These are phyloP conservation scores for Acanthamoeba divionensis DNA, from an alignment of 208 protist species.

Conservation along the genomic window DNA sequence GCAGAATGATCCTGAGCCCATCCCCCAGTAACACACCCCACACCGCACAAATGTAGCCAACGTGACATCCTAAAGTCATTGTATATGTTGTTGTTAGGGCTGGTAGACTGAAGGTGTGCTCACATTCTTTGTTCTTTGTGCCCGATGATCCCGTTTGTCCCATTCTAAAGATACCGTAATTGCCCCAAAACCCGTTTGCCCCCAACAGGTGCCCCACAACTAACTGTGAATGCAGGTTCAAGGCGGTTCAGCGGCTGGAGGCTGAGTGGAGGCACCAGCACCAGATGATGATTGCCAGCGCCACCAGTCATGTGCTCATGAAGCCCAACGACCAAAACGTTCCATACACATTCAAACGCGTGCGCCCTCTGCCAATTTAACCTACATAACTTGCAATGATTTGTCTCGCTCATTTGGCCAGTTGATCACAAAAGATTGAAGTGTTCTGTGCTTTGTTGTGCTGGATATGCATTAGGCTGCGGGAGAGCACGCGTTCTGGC, in stretches of 20 bases:
- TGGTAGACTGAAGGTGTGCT: constrained; percentile 76
- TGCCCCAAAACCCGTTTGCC: no score
- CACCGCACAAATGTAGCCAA: neutral
- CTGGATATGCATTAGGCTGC: neutral
- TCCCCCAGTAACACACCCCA: neutral
- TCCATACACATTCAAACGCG: constrained; percentile 65
- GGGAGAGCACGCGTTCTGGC: constrained; percentile 23
- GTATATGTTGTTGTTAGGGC: no score
- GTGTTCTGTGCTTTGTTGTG: neutral
- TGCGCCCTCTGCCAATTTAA: neutral
- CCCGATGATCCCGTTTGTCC: constrained; percentile 71
- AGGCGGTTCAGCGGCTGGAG: no score
- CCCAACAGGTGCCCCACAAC: no score
- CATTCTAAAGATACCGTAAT: constrained; percentile 74
- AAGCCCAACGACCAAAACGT: constrained; percentile 70
- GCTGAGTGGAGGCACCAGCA: no score
- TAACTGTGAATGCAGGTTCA: no score
- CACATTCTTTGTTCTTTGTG: constrained; percentile 78
- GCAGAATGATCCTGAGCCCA: neutral
- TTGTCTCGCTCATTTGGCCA: neutral
- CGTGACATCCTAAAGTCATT: no score
- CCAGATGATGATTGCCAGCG: no score
- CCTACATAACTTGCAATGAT: neutral
- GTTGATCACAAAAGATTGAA: neutral
- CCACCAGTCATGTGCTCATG: constrained; percentile 64